Percentiles rank a stretch among this genome's conserved stretches.
Conservation (phyloP, 2,329 filamentous ascomycete genomes). For the Aspergillus fischeri region DNA sequence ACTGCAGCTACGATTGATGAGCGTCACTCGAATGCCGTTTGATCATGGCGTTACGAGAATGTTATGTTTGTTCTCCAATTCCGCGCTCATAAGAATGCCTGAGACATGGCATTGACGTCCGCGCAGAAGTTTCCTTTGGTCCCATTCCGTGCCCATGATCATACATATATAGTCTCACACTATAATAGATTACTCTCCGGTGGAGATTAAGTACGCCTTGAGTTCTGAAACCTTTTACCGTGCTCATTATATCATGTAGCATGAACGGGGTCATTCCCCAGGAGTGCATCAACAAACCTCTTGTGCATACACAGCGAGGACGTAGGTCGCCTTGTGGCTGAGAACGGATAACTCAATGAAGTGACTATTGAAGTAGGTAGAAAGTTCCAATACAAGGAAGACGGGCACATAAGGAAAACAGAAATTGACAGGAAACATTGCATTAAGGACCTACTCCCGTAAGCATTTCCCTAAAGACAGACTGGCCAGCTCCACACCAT, state of each 20-base stretch:
- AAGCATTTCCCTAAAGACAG: background rate
- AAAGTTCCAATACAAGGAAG: background rate
- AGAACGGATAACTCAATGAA: background rate
- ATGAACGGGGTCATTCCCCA: too few species aligned
- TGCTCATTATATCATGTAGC: background rate
- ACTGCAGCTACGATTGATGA: background rate
- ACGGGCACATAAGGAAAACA: background rate
- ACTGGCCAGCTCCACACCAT: background rate
- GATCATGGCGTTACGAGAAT: background rate
- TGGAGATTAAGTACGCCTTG: background rate
- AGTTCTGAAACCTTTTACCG: background rate
- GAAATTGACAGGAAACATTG: background rate
- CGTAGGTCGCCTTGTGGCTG: background rate
- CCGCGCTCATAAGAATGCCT: background rate
- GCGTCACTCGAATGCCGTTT: conserved; percentile 7
- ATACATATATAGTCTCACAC: background rate
- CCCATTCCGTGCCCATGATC: background rate
- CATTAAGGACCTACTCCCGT: background rate
- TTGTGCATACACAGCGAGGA: background rate
- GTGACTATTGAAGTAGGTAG: background rate
- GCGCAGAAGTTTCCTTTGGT: background rate
- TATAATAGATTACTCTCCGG: background rate
- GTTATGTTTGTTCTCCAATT: background rate
- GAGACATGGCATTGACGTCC: background rate
- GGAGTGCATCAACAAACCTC: too few species aligned